Conservation (phyloP, 2,329 filamentous ascomycete species). For the Aureobasidium sp. region DNA sequence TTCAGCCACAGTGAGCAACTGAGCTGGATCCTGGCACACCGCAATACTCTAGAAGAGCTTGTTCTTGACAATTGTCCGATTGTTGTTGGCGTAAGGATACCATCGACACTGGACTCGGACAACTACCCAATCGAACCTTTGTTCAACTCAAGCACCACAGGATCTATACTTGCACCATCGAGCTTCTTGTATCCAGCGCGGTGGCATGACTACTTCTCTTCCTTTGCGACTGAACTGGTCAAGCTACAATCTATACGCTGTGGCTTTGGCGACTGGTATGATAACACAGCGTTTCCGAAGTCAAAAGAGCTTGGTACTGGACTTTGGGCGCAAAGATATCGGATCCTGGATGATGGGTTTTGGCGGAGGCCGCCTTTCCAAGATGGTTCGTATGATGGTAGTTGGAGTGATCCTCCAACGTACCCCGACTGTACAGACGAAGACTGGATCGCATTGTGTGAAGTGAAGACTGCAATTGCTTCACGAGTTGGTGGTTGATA, state of each 20-base stretch:
- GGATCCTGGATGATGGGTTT: neutral
- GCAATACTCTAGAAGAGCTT: conserved; percentile 31
- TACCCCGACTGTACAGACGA: conserved; percentile 10
- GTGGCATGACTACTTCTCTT: conserved; percentile 2
- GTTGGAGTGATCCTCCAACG: neutral
- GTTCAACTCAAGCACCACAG: conserved; percentile 1
- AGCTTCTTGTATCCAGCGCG: neutral
- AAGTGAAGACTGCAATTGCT: neutral
- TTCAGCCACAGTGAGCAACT: conserved; percentile 40
- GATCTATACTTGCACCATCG: neutral
- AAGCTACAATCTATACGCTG: conserved; percentile 1
- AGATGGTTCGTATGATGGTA: neutral
- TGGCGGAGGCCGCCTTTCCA: neutral
- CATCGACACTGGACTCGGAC: neutral
- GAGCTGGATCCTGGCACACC: conserved; percentile 37
- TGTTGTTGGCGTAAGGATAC: neutral
- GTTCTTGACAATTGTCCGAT: conserved; percentile 37
- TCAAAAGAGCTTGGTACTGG: neutral
- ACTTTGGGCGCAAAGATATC: conserved; percentile 6
- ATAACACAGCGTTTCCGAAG: neutral
- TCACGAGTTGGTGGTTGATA: neutral
- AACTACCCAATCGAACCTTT: conserved; percentile 6
- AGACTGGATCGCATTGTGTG: conserved; percentile 2
- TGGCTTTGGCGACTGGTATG: conserved; percentile 6
- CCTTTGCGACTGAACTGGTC: neutral